Conservation (phyloP, 306 rosid species). For the Quercus ilex region DNA sequence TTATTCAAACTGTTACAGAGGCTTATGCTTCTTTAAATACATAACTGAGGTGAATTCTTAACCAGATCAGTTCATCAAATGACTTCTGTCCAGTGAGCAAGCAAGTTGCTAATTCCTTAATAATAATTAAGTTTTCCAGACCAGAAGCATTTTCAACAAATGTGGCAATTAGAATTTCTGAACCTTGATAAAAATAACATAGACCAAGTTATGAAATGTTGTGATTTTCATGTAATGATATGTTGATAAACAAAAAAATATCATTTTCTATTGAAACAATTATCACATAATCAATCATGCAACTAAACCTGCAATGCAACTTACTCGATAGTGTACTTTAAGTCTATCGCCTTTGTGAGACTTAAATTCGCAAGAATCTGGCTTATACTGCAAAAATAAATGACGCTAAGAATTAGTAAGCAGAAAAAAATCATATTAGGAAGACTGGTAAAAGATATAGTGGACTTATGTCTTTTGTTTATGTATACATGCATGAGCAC, state of each 20-base stretch:
- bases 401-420: conserved; percentile 4
- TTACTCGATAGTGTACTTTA: conserved; percentile 92
- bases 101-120: not conserved
- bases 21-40: not conserved
- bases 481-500: not conserved
- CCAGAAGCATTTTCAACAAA: not conserved
- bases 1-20: not conserved
- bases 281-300: conserved; percentile 1
- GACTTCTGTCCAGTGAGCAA: not conserved
- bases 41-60: not conserved
- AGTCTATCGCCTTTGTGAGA: conserved; percentile 92
- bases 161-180: not conserved
- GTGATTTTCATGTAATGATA: not conserved
- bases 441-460: not conserved
- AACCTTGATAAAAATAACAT: not conserved
- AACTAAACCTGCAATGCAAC: conserved; percentile 23
- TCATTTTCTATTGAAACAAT: not conserved
- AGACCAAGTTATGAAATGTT: not conserved
- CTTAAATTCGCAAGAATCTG: conserved; percentile 72
- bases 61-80: not conserved
- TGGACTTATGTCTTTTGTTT: not conserved
- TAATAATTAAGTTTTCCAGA: not conserved
- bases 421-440: not conserved
- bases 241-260: not conserved
- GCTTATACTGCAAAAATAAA: conserved; percentile 64